A percentile compares a stretch with the other conserved stretches of the same genome.
Evolutionary conservation across 2,329 filamentous ascomycete species (phyloP).

Genomic region (Seiridium unicorne): DNA sequence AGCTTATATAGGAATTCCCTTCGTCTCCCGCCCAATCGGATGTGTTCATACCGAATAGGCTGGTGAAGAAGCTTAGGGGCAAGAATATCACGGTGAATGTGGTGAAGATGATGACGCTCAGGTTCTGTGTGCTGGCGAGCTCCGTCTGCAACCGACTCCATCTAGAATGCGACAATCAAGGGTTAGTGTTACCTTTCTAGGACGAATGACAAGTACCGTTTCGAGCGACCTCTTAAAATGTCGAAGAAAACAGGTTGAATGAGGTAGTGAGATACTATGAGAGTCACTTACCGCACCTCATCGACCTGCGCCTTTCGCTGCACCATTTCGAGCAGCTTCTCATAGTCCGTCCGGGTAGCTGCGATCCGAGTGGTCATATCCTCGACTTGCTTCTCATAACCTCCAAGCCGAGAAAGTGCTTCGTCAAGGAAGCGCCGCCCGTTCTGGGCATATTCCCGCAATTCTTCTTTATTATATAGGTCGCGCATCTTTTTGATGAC

Average conservation of each 20-base stretch:
- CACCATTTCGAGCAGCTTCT: constrained; percentile 65
- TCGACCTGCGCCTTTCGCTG: constrained; percentile 67
- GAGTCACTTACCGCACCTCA: constrained; percentile 45
- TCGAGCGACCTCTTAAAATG: too few species aligned
- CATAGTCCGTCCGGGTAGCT: constrained; percentile 59
- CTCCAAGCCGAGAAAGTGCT: constrained; percentile 49
- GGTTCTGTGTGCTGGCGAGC: constrained; percentile 59
- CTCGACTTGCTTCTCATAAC: constrained; percentile 51
- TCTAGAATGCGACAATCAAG: too few species aligned
- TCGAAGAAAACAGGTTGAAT: too few species aligned
- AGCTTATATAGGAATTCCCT: constrained; percentile 35
- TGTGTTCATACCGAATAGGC: constrained; percentile 65
- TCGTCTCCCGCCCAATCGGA: constrained; percentile 53
- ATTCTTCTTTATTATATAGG: constrained; percentile 39
- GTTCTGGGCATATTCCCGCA: constrained; percentile 39
- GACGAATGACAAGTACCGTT: too few species aligned
- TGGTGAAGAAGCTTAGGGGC: constrained; percentile 64
- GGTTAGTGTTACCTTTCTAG: too few species aligned
- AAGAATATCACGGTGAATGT: constrained; percentile 63
- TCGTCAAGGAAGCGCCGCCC: constrained; percentile 52
- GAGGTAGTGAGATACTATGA: too few species aligned
- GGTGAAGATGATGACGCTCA: constrained; percentile 66
- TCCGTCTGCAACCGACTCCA: constrained; percentile 62
- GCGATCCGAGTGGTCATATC: constrained; percentile 61
- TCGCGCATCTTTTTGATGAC: constrained; percentile 47